A percentile compares a stretch with the other conserved stretches of the same genome.
Conservation (phyloP, 495 filamentous ascomycete genomes). For the Clohesyomyces aquaticus region DNA sequence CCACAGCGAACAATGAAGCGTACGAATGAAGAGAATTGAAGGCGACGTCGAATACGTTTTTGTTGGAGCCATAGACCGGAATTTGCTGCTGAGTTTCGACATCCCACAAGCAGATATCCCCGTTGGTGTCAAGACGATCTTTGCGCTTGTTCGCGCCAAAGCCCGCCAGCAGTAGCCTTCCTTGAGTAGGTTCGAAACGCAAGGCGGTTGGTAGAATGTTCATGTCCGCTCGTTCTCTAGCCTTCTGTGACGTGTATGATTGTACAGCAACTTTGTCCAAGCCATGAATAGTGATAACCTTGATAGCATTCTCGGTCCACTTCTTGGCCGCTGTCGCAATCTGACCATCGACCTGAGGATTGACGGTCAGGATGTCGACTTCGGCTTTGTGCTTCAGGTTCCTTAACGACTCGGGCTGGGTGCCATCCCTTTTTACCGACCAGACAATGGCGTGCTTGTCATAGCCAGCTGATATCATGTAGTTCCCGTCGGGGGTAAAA, state of each 20-base stretch:
- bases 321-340: constrained; percentile 57
- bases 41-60: constrained; percentile 78
- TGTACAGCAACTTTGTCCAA: constrained; percentile 1
- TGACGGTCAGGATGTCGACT: constrained; percentile 71
- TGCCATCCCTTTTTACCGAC: constrained; percentile 50
- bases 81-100: constrained; percentile 55
- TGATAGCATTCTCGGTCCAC: constrained; percentile 49
- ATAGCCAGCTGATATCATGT: constrained; percentile 77
- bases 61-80: constrained; percentile 54
- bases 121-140: constrained; percentile 60
- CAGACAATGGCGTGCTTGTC: constrained; percentile 81
- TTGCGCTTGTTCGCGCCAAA: constrained; percentile 66
- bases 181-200: constrained; percentile 65
- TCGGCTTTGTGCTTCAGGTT: constrained; percentile 64
- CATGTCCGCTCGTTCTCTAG: constrained; percentile 49
- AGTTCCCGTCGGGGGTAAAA: constrained; percentile 61
- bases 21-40: constrained; percentile 67
- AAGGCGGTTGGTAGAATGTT: constrained; percentile 71
- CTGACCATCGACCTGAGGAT: constrained; percentile 42
- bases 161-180: constrained; percentile 70
- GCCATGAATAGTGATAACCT: constrained; percentile 17
- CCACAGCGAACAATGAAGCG: constrained; percentile 62
- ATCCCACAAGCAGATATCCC: constrained; percentile 77
- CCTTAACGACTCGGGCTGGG: constrained; percentile 52
- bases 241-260: constrained; percentile 35